Evolutionary conservation across 2,329 filamentous ascomycete genomes (phyloP).

Genomic region (Ascomycota sp.): DNA sequence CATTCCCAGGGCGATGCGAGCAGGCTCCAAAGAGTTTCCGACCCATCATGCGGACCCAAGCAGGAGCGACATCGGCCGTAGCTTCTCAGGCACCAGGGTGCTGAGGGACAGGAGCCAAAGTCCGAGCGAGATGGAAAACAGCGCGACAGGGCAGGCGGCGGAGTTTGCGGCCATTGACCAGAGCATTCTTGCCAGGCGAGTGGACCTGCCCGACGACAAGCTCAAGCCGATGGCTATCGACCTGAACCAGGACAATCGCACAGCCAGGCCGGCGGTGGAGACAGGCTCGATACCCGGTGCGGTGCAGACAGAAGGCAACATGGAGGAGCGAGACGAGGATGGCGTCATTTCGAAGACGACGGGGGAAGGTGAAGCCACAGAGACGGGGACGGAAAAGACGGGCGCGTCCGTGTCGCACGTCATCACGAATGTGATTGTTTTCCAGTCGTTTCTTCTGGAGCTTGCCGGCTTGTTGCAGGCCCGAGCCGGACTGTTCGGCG

Average conservation of each 20-base stretch:
- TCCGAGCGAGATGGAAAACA: conserved; percentile 10
- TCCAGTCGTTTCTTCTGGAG: conserved; percentile 63
- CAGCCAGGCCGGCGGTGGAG: conserved; percentile 5
- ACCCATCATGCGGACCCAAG: conserved; percentile 14
- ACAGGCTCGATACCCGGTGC: neutral
- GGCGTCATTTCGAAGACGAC: too few relatives aligned
- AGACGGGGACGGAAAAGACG: conserved; percentile 6
- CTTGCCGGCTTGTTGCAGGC: conserved; percentile 54
- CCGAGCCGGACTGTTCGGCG: conserved; percentile 51
- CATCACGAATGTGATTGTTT: conserved; percentile 55
- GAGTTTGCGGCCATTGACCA: conserved; percentile 43
- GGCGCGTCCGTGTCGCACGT: conserved; percentile 53
- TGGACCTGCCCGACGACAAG: conserved; percentile 22
- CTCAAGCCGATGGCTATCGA: conserved; percentile 24
- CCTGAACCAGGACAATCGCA: conserved; percentile 7
- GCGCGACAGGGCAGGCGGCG: conserved; percentile 27
- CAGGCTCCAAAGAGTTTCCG: conserved; percentile 21
- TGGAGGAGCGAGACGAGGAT: conserved; percentile 3
- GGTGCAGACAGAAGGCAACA: conserved; percentile 4
- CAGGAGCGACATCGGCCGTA: conserved; percentile 11
- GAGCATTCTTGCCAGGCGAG: conserved; percentile 31
- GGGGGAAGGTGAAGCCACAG: too few relatives aligned
- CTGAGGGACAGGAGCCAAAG: conserved; percentile 5
- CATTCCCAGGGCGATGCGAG: conserved; percentile 12
- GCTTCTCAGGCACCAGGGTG: conserved; percentile 19